Conservation (phyloP, 208 protist species). For the Crithidia sp. region DNA sequence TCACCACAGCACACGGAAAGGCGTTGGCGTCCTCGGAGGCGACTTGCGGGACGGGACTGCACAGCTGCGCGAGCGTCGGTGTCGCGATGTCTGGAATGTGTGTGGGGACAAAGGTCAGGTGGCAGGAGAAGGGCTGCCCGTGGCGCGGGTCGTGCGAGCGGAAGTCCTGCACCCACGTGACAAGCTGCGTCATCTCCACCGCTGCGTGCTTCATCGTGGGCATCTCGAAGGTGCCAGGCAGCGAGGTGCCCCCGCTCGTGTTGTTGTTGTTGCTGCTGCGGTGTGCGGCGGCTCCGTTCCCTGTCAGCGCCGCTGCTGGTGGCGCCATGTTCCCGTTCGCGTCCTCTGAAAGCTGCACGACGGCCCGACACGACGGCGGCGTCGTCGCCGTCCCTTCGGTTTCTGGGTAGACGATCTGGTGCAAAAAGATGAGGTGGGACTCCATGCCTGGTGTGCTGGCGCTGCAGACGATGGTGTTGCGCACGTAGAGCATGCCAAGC, state of each 20-base stretch:
- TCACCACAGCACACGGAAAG: constrained; percentile 40
- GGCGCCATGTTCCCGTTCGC: constrained; percentile 31
- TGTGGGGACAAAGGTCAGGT: constrained; percentile 26
- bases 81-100: constrained; percentile 13
- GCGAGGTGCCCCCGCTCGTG: not conserved
- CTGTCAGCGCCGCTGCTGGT: constrained; percentile 2
- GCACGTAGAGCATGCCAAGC: constrained; percentile 61
- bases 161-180: constrained; percentile 35
- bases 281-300: not conserved
- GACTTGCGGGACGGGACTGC: not conserved
- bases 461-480: constrained; percentile 59
- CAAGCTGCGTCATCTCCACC: constrained; percentile 40
- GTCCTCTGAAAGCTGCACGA: constrained; percentile 35
- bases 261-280: not conserved
- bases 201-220: constrained; percentile 38
- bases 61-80: constrained; percentile 16
- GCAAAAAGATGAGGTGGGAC: constrained; percentile 50
- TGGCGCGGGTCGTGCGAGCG: constrained; percentile 34
- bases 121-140: constrained; percentile 29
- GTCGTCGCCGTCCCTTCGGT: not conserved
- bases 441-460: constrained; percentile 55
- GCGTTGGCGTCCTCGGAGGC: constrained; percentile 21
- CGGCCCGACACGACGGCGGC: constrained; percentile 17
- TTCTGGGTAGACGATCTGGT: constrained; percentile 22
- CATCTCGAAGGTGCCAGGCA: constrained; percentile 35